Evolutionary conservation across 2,329 filamentous ascomycete species (phyloP), one percentile per base, ranked within the genome.

Genomic region (Aspergillus eucalypticola): DNA sequence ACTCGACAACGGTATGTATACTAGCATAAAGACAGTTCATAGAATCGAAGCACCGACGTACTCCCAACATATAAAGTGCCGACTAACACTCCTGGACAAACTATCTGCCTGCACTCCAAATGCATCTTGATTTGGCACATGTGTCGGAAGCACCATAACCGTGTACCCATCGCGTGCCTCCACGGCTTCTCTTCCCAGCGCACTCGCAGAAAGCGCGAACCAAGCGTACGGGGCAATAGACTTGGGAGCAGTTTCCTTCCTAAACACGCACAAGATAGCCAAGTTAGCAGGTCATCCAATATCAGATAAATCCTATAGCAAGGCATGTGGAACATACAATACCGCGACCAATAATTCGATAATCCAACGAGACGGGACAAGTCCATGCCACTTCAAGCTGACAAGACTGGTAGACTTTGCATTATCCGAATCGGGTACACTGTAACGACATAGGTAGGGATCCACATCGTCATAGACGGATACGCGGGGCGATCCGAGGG

Each of bases 381-480:
- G 58, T 0, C 79, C 79, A 27, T 70, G 71, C 79, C 79, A 82
- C 59, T 70, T 76, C n/a, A 80, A 44, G 21, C 67, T 75, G 15
- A 81, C 65, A 3, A 79, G 59, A 58, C 74, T 66, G 13, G 61
- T 60, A 3, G 64, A 11, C 8, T 57, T 63, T 17, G 61, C 60
- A 5, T 69, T 58, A 15, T 73, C 70, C n/a, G 60, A 62, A 7
- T 72, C 68, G 10, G 77, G 76, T 5, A 78, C 72, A 21, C 64
- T 64, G 61, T 81, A 81, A 13, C 79, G 76, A 62, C 76, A 76
- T 23, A 81, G 67, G 61, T 76, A 81, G 8, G 78, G 73, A 57
- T 81, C 79, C 29, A 79, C 70, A 13, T 68, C 63, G 61, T 81
- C 77, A 41, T 71, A 64, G 15, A 65, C 67, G 38, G 64, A 65